Base-by-base conservation (phyloP, 306 rosid genomes). In the Oemleria cerasiformis region DNA sequence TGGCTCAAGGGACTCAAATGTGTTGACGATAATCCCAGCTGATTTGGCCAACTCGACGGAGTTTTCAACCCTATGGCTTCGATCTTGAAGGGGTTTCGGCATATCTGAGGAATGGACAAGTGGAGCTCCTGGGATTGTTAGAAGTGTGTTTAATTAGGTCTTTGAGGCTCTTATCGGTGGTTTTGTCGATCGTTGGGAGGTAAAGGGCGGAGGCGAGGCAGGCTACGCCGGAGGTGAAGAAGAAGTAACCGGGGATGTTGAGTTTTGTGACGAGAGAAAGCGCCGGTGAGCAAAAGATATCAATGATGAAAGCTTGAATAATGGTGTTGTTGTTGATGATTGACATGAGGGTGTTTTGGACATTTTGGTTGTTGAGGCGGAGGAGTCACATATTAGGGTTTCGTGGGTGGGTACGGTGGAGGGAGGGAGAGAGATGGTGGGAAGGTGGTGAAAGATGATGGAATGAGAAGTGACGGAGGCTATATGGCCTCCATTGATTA, bases 271-370 rank as follows among this genome's bases (percentile, higher is more conserved):
- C 50, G 34, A 76, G 55, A 41, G 41, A 68, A 16, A 76, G 48
- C 20, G 73, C 54, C 0, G 74, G 62, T 16, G 13, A 63, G 77
- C 81, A 83, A n/a, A 86, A 49, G 67, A 82, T 61, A 36, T 86
- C 88, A 25, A 76, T 41, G 42, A 76, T 7, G n/a, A 76, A 57
- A 14, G 80, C 75, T 60, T 30, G 70, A 23, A 62, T 6, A 7
- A 2, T 41, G 38, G 63, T 20, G 20, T 45, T 23, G 69, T 53
- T 49, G 50, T 17, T 0, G 70, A 75, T 51, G 16, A 73, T n/a
- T 12, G 40, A 21, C 45, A 50, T 30, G 21, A 76, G 74, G 40
- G 69, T 0, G 40, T 60, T 23, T 1, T 4, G 70, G 64, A 76
- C 39, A 13, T 68, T 50, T n/a, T 64, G 70, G 55, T 45, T 68